Conservation (phyloP, 2,329 filamentous ascomycete genomes). For the Phyllosticta capitalensis region DNA sequence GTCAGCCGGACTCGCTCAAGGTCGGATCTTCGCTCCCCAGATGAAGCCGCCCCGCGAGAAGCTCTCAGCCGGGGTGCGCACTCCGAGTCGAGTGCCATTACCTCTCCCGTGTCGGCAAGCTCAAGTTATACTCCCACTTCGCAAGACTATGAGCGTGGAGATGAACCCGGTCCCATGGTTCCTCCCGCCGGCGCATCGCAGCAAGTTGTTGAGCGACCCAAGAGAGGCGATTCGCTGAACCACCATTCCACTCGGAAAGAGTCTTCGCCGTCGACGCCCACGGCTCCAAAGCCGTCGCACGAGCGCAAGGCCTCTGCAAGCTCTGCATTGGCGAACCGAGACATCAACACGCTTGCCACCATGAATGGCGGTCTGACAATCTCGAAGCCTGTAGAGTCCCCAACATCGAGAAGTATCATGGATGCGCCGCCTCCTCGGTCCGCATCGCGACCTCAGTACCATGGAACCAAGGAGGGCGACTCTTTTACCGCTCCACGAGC, state of each 20-base stretch:
- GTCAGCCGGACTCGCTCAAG: slow-evolving; percentile 38
- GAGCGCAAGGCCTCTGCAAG: slow-evolving; percentile 32
- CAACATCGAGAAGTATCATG: slow-evolving; percentile 29
- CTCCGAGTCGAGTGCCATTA: slow-evolving; percentile 9
- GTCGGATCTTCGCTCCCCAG: slow-evolving; percentile 32
- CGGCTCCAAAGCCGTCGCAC: slow-evolving; percentile 19
- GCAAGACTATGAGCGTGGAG: slow-evolving; percentile 27
- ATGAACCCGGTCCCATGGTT: slow-evolving; percentile 15
- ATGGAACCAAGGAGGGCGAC: slow-evolving; percentile 22
- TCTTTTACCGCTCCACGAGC: slow-evolving; percentile 39
- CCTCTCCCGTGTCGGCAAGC: slow-evolving; percentile 4
- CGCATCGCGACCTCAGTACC: slow-evolving; percentile 35
- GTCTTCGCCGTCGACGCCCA: slow-evolving; percentile 34
- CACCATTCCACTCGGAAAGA: not conserved
- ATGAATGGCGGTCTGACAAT: slow-evolving; percentile 33
- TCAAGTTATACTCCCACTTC: slow-evolving; percentile 10
- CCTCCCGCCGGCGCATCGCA: slow-evolving; percentile 26
- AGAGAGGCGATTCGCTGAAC: slow-evolving; percentile 50
- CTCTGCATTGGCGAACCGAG: slow-evolving; percentile 15
- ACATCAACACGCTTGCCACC: slow-evolving; percentile 19
- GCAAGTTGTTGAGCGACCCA: slow-evolving; percentile 35
- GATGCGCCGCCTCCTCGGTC: slow-evolving; percentile 39
- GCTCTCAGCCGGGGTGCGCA: not conserved
- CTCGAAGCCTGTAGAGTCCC: slow-evolving; percentile 34
- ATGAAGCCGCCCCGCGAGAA: not conserved